phyloP scores from a whole-genome alignment of 257 asterid species.

The Gentiana straminea region DNA sequence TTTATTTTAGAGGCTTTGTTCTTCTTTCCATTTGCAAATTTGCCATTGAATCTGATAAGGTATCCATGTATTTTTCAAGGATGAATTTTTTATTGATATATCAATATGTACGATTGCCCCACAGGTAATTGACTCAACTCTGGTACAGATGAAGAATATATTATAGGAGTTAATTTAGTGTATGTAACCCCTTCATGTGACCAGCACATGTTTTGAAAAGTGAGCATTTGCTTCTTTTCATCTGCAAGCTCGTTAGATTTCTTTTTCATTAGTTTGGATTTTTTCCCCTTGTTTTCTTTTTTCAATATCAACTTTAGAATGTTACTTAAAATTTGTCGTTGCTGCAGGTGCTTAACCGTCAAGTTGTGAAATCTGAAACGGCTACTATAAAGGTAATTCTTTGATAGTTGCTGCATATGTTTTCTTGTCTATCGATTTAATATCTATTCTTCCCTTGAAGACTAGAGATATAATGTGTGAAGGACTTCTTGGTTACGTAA shows the following conservation, averaged over 20 bases:
- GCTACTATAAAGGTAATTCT: conserved; percentile 80
- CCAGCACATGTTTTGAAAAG: not conserved
- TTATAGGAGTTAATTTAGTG: too few relatives aligned
- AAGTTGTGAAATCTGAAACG: conserved; percentile 87
- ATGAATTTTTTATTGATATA: too few relatives aligned
- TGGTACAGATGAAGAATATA: too few relatives aligned
- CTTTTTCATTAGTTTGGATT: not conserved
- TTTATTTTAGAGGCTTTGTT: too few relatives aligned
- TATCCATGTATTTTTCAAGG: too few relatives aligned
- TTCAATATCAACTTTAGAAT: not conserved
- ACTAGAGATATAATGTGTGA: too few relatives aligned
- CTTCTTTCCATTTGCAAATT: too few relatives aligned
- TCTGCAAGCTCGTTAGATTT: not conserved
- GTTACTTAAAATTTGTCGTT: not conserved
- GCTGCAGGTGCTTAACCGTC: conserved; percentile 78
- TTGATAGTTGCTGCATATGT: not conserved
- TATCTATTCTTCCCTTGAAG: not conserved
- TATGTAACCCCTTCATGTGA: too few relatives aligned
- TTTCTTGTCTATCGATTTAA: not conserved
- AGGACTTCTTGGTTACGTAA: not conserved
- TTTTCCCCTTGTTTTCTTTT: not conserved
- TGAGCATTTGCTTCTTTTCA: too few relatives aligned
- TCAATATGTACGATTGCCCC: too few relatives aligned
- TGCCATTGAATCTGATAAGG: too few relatives aligned
- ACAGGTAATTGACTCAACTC: too few relatives aligned